A percentile compares a stretch with the other conserved stretches of the same genome.
Evolutionary conservation across 352 stramenopile species (phyloP).

Genomic region (Pythium sukuiense): DNA sequence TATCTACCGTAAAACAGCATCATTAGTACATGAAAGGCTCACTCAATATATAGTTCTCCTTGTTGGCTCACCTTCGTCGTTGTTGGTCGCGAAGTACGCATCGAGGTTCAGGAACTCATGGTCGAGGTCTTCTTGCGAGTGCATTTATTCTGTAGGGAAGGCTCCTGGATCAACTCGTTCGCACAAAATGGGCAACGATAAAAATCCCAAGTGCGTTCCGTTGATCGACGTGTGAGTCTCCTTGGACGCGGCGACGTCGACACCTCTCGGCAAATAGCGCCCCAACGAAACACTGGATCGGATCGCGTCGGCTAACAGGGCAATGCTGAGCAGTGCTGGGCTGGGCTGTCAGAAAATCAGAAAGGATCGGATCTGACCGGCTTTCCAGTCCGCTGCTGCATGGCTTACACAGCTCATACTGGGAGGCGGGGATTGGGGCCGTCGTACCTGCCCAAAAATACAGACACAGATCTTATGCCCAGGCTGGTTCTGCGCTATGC

Average conservation of each 20-base stretch:
- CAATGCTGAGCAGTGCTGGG: too few relatives aligned
- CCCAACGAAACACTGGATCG: background rate
- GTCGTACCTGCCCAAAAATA: background rate
- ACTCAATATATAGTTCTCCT: too few relatives aligned
- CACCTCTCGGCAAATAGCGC: background rate
- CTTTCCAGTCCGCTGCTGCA: background rate
- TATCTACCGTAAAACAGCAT: too few relatives aligned
- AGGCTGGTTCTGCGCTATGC: background rate
- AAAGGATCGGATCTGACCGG: background rate
- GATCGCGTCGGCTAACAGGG: background rate
- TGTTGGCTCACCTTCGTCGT: conserved; percentile 26
- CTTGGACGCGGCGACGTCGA: background rate
- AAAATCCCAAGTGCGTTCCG: conserved; percentile 10
- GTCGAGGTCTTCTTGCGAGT: conserved; percentile 33
- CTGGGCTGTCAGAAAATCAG: too few relatives aligned
- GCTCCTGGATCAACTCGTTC: conserved; percentile 5
- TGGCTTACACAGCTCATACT: background rate
- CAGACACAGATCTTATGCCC: background rate
- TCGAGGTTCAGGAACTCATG: conserved; percentile 38
- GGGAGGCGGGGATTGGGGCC: too few relatives aligned
- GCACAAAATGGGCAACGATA: conserved; percentile 8
- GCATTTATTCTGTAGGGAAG: conserved; percentile 19
- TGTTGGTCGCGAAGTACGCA: conserved; percentile 32
- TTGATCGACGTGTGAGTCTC: background rate
- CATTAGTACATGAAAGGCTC: too few relatives aligned